Evolutionary conservation across 129 eudicot species (phyloP).

Genomic region (Pulicaria dysenterica): DNA sequence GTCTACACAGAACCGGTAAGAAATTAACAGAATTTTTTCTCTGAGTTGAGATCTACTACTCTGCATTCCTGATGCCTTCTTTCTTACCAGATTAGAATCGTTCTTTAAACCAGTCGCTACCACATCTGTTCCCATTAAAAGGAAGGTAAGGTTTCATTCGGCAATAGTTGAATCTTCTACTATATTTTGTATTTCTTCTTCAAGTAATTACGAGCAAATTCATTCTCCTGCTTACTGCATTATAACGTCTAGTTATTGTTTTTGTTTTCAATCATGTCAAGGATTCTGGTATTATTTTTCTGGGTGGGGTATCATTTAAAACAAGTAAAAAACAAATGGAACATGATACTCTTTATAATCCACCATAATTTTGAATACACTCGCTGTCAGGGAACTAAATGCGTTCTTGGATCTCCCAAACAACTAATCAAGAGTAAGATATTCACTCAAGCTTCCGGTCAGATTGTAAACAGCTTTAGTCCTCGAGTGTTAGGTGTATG

Average conservation of each 20-base stretch:
- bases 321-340: constrained; percentile 8
- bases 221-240: neutral
- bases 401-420: constrained; percentile 66
- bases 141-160: constrained; percentile 57
- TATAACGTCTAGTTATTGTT: neutral
- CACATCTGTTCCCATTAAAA: constrained; percentile 61
- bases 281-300: constrained; percentile 2
- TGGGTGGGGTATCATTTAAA: constrained; percentile 2
- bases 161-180: neutral
- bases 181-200: neutral
- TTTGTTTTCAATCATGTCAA: neutral
- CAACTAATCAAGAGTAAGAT: constrained; percentile 48
- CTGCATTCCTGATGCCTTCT: constrained; percentile 7
- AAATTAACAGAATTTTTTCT: constrained; percentile 1
- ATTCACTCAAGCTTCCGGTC: constrained; percentile 42
- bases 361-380: constrained; percentile 39
- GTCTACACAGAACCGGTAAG: constrained; percentile 84
- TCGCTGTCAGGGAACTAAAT: constrained; percentile 76
- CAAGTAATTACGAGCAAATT: constrained; percentile 14
- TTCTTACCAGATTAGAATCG: constrained; percentile 76
- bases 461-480: constrained; percentile 41
- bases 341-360: constrained; percentile 10
- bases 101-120: constrained; percentile 75
- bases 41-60: neutral
- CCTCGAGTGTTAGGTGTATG: constrained; percentile 45